Base-by-base conservation (phyloP, 345 rosid species). In the Raphanus sativus region DNA sequence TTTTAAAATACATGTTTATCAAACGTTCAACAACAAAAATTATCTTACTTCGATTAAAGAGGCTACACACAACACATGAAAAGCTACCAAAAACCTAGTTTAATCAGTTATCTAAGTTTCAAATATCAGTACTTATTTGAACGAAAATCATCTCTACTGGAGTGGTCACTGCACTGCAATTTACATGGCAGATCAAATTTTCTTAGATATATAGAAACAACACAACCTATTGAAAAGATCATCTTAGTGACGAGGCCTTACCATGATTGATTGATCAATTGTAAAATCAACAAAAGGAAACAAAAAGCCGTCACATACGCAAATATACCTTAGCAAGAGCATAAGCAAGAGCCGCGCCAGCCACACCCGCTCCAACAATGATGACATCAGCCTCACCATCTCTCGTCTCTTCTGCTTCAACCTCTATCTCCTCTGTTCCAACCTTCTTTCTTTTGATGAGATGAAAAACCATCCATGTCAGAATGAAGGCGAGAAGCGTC, bases 281-380 rank as follows among this genome's bases (percentile, higher is more conserved):
- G 8, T 58, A 12, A 61, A 61, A 58, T 32, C 62, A 24, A 11
- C 50, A 26, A 21, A 56, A 9, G 2, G 3, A 4, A 26, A 59
- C 1, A 26, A 62, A 62, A 62, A 6, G 8, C 24, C 10, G 11
- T n/a, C 36, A 26, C 42, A 48, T 48, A 9, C 24, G 6, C 8
- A 54, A 17, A n/a, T 40, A 52, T 8, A 87, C 88, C 90, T 87
- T 87, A 71, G 87, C 90, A 40, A 87, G 85, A 38, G 88, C 81
- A 65, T 85, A 81, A 34, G 88, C 90, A 32, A 87, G 89, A 38
- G 93, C 83, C 8, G 87, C 63, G 25, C 92, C 92, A 32, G 89
- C 92, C 4, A 88, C 86, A 33, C 90, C 92, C 6, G 90, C 92
- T 1, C 93, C 91, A 12, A 87, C 93, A 56, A 89, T 82, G 81